Conservation (phyloP, 345 rosid genomes). For the Citrus sp. region DNA sequence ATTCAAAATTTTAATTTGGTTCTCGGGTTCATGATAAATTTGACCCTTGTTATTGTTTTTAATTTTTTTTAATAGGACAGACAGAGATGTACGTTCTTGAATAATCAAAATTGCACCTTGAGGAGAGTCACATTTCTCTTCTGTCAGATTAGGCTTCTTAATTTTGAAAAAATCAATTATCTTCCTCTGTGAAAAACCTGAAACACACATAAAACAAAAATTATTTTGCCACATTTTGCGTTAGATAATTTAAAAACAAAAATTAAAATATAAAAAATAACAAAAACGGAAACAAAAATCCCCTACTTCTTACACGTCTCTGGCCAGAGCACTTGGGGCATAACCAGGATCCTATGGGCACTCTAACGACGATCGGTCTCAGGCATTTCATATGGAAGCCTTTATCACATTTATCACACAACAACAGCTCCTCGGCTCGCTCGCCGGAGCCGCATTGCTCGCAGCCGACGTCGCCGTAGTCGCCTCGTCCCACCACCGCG, state of each 20-base stretch:
- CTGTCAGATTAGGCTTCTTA: constrained; percentile 37
- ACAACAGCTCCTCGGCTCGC: constrained; percentile 59
- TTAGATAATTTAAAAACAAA: not conserved
- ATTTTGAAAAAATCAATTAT: constrained; percentile 77
- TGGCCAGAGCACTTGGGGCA: constrained; percentile 68
- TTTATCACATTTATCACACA: constrained; percentile 80
- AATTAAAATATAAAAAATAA: not conserved
- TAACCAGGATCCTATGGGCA: constrained; percentile 81
- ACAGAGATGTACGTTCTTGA: not conserved
- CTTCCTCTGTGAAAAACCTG: constrained; percentile 84
- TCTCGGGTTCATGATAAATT: too few species aligned
- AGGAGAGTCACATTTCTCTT: constrained; percentile 27
- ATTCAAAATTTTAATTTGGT: not conserved
- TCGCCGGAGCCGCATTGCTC: constrained; percentile 78
- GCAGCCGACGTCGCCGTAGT: constrained; percentile 50
- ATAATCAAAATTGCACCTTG: constrained; percentile 49
- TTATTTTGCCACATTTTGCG: not conserved
- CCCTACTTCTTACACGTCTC: constrained; percentile 83
- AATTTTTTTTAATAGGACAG: not conserved
- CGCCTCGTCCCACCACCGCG: constrained; percentile 39
- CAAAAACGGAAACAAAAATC: constrained; percentile 3
- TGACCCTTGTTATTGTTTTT: not conserved
- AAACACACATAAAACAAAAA: constrained; percentile 6
- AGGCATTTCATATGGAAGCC: constrained; percentile 93
- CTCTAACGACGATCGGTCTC: constrained; percentile 74